Percentiles rank a stretch among this genome's conserved stretches.
Evolutionary conservation across 495 filamentous ascomycete genomes (phyloP).

Genomic region (Penicillium canescens): DNA sequence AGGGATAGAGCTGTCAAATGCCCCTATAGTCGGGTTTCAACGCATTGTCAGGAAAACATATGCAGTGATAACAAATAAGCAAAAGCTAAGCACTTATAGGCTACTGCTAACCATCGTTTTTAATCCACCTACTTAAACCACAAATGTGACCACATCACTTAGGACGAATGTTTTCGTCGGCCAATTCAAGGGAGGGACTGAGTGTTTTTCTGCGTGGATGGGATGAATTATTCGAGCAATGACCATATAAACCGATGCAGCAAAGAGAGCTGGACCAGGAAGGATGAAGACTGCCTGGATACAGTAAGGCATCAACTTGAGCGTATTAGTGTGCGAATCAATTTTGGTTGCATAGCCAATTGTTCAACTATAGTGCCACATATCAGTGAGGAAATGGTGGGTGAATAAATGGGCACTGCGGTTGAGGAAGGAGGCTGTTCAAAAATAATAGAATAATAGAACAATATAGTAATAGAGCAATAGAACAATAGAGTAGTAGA

Average conservation of each 20-base stretch:
- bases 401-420: no score
- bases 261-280: conserved; percentile 38
- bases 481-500: no score
- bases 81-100: no score
- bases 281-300: conserved; percentile 33
- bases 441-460: no score
- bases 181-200: conserved; percentile 7
- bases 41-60: no score
- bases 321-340: conserved; percentile 13
- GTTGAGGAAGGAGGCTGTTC: no score
- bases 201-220: conserved; percentile 35
- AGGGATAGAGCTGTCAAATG: no score
- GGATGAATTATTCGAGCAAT: conserved; percentile 45
- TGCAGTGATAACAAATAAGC: no score
- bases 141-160: conserved; percentile 20
- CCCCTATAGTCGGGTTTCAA: no score
- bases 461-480: no score
- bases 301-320: conserved; percentile 19
- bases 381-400: not conserved
- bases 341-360: conserved; percentile 46
- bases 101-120: no score
- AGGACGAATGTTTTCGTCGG: conserved; percentile 24
- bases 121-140: conserved; percentile 11
- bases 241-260: conserved; percentile 55
- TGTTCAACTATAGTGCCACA: conserved; percentile 38